Evolutionary conservation across 371 early-diverging fungal genomes (phyloP).

Genomic region (Caulochytrium protostelioides): DNA sequence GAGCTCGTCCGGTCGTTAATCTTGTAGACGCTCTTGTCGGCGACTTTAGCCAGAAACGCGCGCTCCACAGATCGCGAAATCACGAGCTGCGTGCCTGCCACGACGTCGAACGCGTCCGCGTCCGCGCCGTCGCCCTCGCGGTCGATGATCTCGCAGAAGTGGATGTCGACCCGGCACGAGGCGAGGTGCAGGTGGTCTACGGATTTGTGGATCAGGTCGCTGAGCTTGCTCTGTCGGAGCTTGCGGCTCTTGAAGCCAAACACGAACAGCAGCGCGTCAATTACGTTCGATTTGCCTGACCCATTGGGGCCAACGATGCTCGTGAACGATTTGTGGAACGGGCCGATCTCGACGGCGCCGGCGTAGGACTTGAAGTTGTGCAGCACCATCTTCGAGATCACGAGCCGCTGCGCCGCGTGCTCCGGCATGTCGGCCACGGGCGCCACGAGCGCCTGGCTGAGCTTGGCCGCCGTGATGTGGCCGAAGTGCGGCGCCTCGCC

Average conservation of each 20-base stretch:
- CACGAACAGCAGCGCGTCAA: constrained; percentile 96
- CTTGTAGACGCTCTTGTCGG: constrained; percentile 24
- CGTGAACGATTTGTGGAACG: constrained; percentile 90
- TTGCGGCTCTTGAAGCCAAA: constrained; percentile 98
- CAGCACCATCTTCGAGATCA: constrained; percentile 78
- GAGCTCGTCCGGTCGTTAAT: constrained; percentile 50
- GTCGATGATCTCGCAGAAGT: constrained; percentile 78
- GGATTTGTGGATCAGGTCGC: constrained; percentile 93
- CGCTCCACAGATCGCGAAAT: constrained; percentile 46
- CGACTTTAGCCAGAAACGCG: not conserved
- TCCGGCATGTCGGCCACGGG: not conserved
- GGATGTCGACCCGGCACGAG: constrained; percentile 78
- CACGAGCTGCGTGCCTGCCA: constrained; percentile 48
- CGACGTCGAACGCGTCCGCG: constrained; percentile 31
- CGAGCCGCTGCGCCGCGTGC: constrained; percentile 32
- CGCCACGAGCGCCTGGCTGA: too few species aligned
- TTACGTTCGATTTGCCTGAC: constrained; percentile 98
- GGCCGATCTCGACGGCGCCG: constrained; percentile 78
- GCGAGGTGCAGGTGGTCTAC: constrained; percentile 41
- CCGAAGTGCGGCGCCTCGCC: too few species aligned
- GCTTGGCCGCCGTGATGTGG: too few species aligned
- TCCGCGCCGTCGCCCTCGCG: constrained; percentile 29
- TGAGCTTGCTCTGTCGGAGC: constrained; percentile 90
- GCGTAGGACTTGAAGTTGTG: constrained; percentile 93
- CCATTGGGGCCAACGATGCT: constrained; percentile 95